These are phyloP conservation scores for Heliamphora ciliata DNA, from an alignment of 179 eudicot genomes.

Conservation along the genomic window DNA sequence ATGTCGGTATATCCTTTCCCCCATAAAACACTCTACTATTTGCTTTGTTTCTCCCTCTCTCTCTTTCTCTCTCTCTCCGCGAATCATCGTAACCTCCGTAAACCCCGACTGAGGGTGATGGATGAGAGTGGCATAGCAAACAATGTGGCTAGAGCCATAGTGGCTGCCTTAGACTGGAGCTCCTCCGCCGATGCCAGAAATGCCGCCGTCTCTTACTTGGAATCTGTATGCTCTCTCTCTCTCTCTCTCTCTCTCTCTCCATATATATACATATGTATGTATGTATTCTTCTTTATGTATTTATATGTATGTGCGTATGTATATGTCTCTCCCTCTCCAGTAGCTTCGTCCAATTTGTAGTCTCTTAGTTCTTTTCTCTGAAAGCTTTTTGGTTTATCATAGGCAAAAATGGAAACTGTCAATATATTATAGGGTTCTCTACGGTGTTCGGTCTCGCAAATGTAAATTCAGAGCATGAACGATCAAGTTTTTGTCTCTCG, in stretches of 20 bases:
- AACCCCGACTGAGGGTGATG: constrained; percentile 26
- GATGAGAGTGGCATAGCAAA: constrained; percentile 45
- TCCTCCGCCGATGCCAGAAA: constrained; percentile 68
- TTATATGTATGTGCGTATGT: background rate
- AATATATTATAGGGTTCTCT: background rate
- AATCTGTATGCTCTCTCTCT: constrained; percentile 45
- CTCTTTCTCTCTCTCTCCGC: background rate
- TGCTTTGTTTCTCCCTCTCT: background rate
- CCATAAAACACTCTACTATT: too few relatives aligned
- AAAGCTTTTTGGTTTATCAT: background rate
- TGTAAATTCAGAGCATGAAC: background rate
- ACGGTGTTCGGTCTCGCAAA: background rate
- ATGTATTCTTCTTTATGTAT: background rate
- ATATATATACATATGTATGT: background rate
- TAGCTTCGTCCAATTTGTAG: background rate
- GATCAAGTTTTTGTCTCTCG: background rate
- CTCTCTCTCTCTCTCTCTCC: constrained; percentile 7
- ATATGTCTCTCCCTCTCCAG: background rate
- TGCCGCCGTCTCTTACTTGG: constrained; percentile 66
- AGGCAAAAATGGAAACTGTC: background rate
- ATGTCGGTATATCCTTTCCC: too few relatives aligned
- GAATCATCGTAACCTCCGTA: constrained; percentile 1
- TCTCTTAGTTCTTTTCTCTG: background rate
- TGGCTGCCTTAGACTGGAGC: constrained; percentile 73
- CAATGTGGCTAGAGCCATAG: constrained; percentile 76